Percentiles rank a stretch among this genome's conserved stretches.
Evolutionary conservation across 1,139 yeast species (phyloP).

Genomic region (Hemisphaericaspora subhashii): DNA sequence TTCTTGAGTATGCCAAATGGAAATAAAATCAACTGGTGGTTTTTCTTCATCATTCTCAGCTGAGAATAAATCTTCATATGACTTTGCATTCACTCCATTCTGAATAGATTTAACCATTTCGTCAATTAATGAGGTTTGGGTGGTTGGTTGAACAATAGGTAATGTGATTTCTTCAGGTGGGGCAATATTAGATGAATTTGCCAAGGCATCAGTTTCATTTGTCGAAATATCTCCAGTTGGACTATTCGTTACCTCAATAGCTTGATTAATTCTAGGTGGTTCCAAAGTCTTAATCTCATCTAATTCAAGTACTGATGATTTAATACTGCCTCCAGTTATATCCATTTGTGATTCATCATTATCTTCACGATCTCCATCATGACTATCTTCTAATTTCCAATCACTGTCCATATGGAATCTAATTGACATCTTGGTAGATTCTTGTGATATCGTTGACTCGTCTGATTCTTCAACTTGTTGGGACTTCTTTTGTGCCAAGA

Average conservation of each 20-base stretch:
- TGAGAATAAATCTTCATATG: conserved; percentile 43
- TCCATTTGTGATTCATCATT: conserved; percentile 26
- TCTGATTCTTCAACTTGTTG: conserved; percentile 1
- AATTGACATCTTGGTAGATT: conserved; percentile 28
- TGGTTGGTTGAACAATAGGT: conserved; percentile 37
- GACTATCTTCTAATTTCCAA: conserved; percentile 45
- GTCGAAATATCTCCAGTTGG: no score
- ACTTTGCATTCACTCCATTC: conserved; percentile 16
- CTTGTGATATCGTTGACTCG: conserved; percentile 15
- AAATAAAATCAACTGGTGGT: conserved; percentile 29
- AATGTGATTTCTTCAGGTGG: conserved; percentile 40
- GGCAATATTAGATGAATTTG: conserved; percentile 46
- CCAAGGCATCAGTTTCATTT: conserved; percentile 22
- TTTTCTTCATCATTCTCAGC: conserved; percentile 43
- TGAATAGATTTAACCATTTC: conserved; percentile 31
- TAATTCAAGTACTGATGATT: not conserved
- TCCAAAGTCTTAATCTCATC: conserved; percentile 18
- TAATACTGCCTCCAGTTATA: conserved; percentile 2
- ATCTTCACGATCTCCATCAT: conserved; percentile 47
- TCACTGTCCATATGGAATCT: conserved; percentile 38
- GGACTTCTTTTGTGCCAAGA: conserved; percentile 2
- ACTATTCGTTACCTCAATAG: conserved; percentile 8
- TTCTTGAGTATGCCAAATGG: conserved; percentile 48
- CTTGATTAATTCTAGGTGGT: conserved; percentile 20
- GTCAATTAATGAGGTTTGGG: conserved; percentile 34